phyloP scores from a whole-genome alignment of 768 basidiomycete species.

The Imleria badia region DNA sequence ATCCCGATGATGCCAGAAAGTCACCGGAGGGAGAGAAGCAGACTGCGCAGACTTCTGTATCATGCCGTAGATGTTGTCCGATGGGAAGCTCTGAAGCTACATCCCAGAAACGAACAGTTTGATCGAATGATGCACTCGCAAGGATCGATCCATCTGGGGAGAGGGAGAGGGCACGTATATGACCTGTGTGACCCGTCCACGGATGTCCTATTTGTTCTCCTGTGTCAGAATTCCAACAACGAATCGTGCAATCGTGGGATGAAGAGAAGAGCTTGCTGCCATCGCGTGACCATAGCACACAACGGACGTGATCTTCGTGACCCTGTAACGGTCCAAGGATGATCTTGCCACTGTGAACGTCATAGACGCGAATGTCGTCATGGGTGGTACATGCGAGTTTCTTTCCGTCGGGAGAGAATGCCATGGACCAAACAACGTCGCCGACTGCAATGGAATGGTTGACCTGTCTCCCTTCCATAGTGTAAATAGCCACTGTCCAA shows the following conservation, averaged over 20 bases:
- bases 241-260: neutral
- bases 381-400: neutral
- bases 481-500: neutral
- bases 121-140: constrained; percentile 8
- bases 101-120: constrained; percentile 11
- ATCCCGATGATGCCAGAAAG: neutral
- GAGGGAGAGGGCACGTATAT: neutral
- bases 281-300: neutral
- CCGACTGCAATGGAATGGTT: neutral
- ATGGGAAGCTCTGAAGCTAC: neutral
- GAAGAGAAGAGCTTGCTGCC: neutral
- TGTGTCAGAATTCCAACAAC: neutral
- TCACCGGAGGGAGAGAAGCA: constrained; percentile 1
- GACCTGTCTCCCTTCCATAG: neutral
- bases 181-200: neutral
- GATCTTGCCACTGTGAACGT: neutral
- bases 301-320: neutral
- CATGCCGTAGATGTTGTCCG: neutral
- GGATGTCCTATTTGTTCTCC: neutral
- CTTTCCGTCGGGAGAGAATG: neutral
- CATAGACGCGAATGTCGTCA: neutral
- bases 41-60: fast-evolving
- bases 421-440: neutral
- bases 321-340: neutral
- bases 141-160: constrained; percentile 3